Evolutionary conservation across 2,329 filamentous ascomycete species (phyloP), one percentile per base, ranked within the genome.

Genomic region (Aspergillus viridinutans): DNA sequence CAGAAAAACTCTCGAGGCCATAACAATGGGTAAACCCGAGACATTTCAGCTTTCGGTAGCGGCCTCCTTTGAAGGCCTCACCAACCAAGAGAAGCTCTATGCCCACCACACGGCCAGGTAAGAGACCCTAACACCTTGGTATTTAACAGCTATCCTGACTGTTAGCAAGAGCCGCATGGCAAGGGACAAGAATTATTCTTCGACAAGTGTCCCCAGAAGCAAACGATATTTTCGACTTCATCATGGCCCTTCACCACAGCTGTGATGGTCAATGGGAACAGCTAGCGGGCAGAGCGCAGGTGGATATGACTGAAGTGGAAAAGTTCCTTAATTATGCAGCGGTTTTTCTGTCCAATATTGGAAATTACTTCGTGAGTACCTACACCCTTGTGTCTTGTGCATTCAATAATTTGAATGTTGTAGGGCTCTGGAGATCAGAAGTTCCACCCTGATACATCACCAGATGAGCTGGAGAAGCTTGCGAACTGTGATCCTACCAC

Each of bases 161-260:
- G 9, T 23, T 1, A 10, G 21, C 2, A 4, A 45, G 60, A 35
- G 60, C 60, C 7, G 55, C 62, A 53, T 64, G 60, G 62, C 55
- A 47, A 32, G 81, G 81, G 6, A 78, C 78, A 3, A 72, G 81
- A 49, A 76, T 83, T 52, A 78, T 83, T 50, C 73, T 83, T 28
- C 78, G 80, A 43, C 81, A 83, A 66, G 72, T 80, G 28, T 82
- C 79, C 3, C 73, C 76, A 29, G 81, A 83, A 63, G 78, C 78
- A 3, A 80, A 80, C 61, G 64, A 67, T 42, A 81, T 83, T 55
- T 83, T 82, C 62, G 81, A 84, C 66, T 80, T 83, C 67, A 81
- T 83, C 48, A 67, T 83, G 54, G 72, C 76, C 8, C 68, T 83
- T 9, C 77, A 83, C 67, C 75, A 76, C 58, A 66, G 71, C 52